These are phyloP conservation scores for Dalechampia spathulata DNA, from an alignment of 441 rosid species.

Conservation along the genomic window DNA sequence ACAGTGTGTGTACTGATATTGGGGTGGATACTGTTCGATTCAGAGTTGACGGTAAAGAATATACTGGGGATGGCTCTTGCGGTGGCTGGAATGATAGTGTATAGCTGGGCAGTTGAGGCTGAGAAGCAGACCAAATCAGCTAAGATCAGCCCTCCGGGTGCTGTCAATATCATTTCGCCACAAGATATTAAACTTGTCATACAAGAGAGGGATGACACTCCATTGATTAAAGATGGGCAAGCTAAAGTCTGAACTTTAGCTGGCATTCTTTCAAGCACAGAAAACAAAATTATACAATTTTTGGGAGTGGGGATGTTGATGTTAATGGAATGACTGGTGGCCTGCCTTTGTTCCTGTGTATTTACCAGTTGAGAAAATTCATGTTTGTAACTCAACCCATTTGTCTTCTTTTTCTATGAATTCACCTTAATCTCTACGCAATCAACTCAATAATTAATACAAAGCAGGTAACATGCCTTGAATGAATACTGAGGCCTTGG, in stretches of 20 bases:
- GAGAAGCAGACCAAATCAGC: constrained; percentile 43
- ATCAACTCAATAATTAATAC: too few species aligned
- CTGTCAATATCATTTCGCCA: constrained; percentile 41
- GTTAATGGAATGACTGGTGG: too few species aligned
- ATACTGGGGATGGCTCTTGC: constrained; percentile 69
- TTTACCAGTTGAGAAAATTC: too few species aligned
- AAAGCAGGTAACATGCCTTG: too few species aligned
- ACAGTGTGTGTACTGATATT: constrained; percentile 74
- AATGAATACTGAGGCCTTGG: too few species aligned
- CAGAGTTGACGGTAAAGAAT: constrained; percentile 65
- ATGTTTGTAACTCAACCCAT: too few species aligned
- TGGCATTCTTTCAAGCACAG: too few species aligned
- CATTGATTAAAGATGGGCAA: constrained; percentile 46
- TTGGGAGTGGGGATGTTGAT: too few species aligned
- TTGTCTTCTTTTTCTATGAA: too few species aligned
- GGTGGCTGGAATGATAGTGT: constrained; percentile 68
- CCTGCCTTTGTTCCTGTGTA: too few species aligned
- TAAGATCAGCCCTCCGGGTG: constrained; percentile 14
- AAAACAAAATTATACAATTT: too few species aligned
- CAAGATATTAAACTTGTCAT: constrained; percentile 64
- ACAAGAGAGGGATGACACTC: constrained; percentile 44
- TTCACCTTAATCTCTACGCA: too few species aligned
- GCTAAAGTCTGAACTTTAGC: constrained; percentile 25
- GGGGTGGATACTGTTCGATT: constrained; percentile 83
- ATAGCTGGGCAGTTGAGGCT: constrained; percentile 81